Percentiles rank a stretch among this genome's conserved stretches.
These are phyloP conservation scores for Solanum ossicruentum DNA, from an alignment of 257 asterid genomes.

Conservation along the genomic window DNA sequence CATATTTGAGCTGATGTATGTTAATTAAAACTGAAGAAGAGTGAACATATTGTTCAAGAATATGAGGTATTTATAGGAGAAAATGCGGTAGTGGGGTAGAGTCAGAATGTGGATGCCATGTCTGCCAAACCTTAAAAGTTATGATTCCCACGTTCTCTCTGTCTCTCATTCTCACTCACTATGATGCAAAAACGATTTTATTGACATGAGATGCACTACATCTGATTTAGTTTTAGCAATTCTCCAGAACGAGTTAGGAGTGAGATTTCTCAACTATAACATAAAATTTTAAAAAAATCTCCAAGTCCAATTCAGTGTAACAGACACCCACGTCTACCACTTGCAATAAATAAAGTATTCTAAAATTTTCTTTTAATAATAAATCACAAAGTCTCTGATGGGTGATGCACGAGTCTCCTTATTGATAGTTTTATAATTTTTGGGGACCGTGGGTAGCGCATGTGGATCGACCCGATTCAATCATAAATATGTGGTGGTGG, in stretches of 20 bases:
- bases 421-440: too few species aligned
- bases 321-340: background rate
- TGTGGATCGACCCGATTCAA: too few species aligned
- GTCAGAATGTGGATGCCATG: background rate
- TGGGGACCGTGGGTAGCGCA: too few species aligned
- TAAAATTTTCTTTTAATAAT: background rate
- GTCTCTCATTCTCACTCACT: background rate
- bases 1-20: background rate
- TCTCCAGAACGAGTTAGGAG: background rate
- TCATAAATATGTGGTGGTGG: too few species aligned
- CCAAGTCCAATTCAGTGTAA: background rate
- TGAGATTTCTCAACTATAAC: too few species aligned
- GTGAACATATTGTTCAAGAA: background rate
- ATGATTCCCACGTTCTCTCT: constrained; percentile 3
- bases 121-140: background rate
- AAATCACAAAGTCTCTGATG: background rate
- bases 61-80: background rate
- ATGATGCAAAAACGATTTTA: background rate
- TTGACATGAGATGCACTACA: background rate
- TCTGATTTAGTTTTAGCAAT: background rate
- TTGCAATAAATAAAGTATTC: background rate
- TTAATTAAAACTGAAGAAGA: background rate
- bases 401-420: background rate
- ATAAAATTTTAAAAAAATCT: background rate
- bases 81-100: background rate